Evolutionary conservation across 768 basidiomycete species (phyloP).

Genomic region (Obba rivulosa): DNA sequence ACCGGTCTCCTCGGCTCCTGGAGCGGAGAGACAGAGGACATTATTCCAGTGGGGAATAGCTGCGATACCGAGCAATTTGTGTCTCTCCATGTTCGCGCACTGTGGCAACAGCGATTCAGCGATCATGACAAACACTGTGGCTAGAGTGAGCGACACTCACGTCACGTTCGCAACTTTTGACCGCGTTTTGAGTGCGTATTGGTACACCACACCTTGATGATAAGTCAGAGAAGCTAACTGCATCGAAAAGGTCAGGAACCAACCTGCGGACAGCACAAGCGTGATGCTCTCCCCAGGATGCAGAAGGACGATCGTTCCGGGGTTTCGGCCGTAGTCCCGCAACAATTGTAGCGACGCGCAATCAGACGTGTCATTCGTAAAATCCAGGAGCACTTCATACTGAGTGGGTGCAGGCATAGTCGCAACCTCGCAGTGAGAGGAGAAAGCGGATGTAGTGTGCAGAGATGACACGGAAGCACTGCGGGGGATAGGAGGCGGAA

Average conservation of each 20-base stretch:
- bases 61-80: slow-evolving; percentile 57
- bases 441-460: slow-evolving; percentile 5
- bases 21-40: slow-evolving; percentile 14
- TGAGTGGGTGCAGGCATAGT: slow-evolving; percentile 57
- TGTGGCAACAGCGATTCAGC: slow-evolving; percentile 18
- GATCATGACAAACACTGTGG: slow-evolving; percentile 1
- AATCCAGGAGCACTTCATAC: slow-evolving; percentile 65
- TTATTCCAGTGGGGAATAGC: slow-evolving; percentile 40
- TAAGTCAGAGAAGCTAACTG: slow-evolving; percentile 4
- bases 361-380: slow-evolving; percentile 66
- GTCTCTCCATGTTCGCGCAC: slow-evolving; percentile 64
- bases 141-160: slow-evolving; percentile 36
- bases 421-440: slow-evolving; percentile 4
- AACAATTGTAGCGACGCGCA: slow-evolving; percentile 59
- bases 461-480: slow-evolving; percentile 11
- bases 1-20: slow-evolving; percentile 32
- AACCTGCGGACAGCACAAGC: slow-evolving; percentile 56
- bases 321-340: slow-evolving; percentile 55
- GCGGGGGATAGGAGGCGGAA: slow-evolving; percentile 14
- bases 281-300: slow-evolving; percentile 60
- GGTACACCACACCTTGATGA: slow-evolving; percentile 49
- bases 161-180: slow-evolving; percentile 66
- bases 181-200: slow-evolving; percentile 61
- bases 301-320: slow-evolving; percentile 49
- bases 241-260: slow-evolving; percentile 1